Evolutionary conservation across 2,329 filamentous ascomycete genomes (phyloP).

Genomic region (Didymella pomorum): DNA sequence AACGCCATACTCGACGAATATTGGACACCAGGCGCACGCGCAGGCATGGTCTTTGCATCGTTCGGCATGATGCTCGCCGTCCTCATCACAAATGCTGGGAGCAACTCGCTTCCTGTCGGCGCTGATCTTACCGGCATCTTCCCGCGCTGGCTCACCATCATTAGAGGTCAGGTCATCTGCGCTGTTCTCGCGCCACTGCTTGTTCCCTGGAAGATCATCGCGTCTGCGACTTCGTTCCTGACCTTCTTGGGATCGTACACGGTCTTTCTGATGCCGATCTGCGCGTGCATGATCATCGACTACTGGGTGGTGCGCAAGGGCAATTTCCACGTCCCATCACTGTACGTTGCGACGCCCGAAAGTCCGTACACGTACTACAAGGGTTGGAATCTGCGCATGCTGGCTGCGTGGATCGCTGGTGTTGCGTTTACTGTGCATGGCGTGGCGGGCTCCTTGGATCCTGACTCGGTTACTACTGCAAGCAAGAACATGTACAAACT

Average conservation of each 20-base stretch:
- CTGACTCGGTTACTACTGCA: conserved; percentile 21
- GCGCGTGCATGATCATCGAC: conserved; percentile 32
- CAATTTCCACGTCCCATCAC: conserved; percentile 31
- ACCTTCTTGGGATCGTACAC: conserved; percentile 39
- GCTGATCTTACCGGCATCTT: conserved; percentile 37
- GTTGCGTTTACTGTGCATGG: conserved; percentile 33
- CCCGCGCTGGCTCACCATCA: conserved; percentile 39
- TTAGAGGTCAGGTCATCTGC: conserved; percentile 30
- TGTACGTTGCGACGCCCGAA: conserved; percentile 20
- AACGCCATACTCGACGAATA: conserved; percentile 30
- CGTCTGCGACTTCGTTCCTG: conserved; percentile 33
- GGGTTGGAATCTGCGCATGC: conserved; percentile 34
- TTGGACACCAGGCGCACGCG: conserved; percentile 31
- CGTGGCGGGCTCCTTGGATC: conserved; percentile 28
- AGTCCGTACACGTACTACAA: conserved; percentile 31
- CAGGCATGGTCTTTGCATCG: conserved; percentile 39
- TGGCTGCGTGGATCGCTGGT: conserved; percentile 27
- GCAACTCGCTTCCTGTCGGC: conserved; percentile 38
- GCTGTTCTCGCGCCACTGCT: conserved; percentile 4
- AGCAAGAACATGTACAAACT: conserved; percentile 35
- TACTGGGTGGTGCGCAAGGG: conserved; percentile 31
- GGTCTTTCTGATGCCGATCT: conserved; percentile 40
- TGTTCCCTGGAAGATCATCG: conserved; percentile 40
- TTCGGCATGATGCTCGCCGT: conserved; percentile 37
- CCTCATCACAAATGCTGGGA: conserved; percentile 38